Conservation (phyloP, 768 basidiomycete species). For the Leccinum disarticulatum region DNA sequence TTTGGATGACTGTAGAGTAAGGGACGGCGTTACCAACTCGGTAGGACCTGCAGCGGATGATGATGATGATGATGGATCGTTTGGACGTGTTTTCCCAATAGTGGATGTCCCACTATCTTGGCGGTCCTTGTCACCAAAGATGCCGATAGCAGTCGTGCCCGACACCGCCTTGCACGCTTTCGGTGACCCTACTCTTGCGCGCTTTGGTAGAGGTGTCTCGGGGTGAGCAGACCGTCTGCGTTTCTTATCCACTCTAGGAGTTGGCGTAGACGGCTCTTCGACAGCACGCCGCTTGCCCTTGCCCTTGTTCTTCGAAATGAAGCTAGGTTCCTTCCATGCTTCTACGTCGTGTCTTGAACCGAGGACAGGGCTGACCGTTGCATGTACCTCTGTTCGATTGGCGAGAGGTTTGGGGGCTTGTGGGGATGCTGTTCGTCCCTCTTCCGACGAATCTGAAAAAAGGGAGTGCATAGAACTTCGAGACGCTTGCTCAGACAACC, state of each 20-base stretch:
- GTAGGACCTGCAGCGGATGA: background rate
- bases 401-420: background rate
- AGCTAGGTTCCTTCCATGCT: conserved; percentile 35
- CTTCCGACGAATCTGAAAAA: conserved; percentile 21
- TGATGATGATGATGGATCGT: background rate
- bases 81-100: conserved; percentile 1
- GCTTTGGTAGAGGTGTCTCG: conserved; percentile 17
- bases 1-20: background rate
- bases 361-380: background rate
- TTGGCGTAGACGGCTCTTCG: conserved; percentile 4
- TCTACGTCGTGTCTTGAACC: conserved; percentile 24
- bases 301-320: conserved; percentile 23
- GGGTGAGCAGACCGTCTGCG: conserved; percentile 10
- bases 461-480: conserved; percentile 25
- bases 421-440: conserved; percentile 1
- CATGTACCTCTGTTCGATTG: background rate
- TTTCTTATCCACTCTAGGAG: conserved; percentile 11
- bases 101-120: background rate
- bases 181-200: conserved; percentile 3
- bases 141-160: background rate
- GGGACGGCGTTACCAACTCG: background rate
- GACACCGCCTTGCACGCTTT: background rate
- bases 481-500: conserved; percentile 1
- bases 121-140: background rate
- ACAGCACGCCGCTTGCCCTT: conserved; percentile 19